Base-by-base conservation (phyloP, 805 yeast genomes). In the Myxozyma kluyveri region DNA sequence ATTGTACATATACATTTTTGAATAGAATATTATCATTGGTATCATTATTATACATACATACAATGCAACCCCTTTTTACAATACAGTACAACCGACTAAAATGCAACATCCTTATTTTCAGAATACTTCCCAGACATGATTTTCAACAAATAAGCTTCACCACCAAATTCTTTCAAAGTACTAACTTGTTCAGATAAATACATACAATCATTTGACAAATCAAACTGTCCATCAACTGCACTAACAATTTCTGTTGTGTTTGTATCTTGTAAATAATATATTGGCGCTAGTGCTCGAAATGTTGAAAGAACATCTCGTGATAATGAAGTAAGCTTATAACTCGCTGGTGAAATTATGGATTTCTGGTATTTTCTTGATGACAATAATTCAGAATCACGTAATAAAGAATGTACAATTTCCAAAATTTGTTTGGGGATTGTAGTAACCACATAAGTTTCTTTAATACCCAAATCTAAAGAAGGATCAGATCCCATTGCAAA, bases 381-480 rank as follows among this genome's bases (percentile, higher is more conserved):
- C 33, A 56, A 42, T 19, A 33, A 45, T 12, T 21, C 39, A 10
- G 55, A 38, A 33, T 52, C 57, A 3, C 12, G 31, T 17, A 4
- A 9, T 2, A 56, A 45, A 9, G n/a, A n/a, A 12, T 42, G n/a
- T 4, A 53, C 45, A 17, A 56, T 9, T 4, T 10, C 51, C 17
- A 56, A 38, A 3, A 56, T 21, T 23, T 49, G 33, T 27, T 42
- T 40, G 6, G 60, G 60, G 10, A 56, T 47, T 3, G 49, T 31
- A 6, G 59, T 56, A 10, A 56, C 59, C 12, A 56, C 60, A 24
- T 54, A 49, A 2, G 60, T 56, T 45, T 56, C 60, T 17, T 40
- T 49, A 14, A 56, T 24, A 4, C 37, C 35, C n/a, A n/a, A n/a
- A n/a, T n/a, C n/a, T 7, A 35, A 21, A 5, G 21, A 17, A 35